Conservation (phyloP, 192 early-diverging fungal genomes). For the Gonapodya sp. region DNA sequence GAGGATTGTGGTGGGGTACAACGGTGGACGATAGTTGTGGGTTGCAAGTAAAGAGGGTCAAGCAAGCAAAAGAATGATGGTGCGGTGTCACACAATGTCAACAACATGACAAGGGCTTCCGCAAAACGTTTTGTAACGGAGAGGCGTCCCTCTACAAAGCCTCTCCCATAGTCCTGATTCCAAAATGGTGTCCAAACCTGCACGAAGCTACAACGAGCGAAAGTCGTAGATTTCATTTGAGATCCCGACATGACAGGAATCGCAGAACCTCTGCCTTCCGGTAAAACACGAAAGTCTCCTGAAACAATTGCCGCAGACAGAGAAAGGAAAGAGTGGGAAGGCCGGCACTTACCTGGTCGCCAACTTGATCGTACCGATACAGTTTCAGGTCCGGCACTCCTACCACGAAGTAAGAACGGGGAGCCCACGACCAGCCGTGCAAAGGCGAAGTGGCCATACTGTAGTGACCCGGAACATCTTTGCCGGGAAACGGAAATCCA, state of each 20-base stretch:
- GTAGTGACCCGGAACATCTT: neutral
- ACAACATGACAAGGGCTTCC: constrained; percentile 7
- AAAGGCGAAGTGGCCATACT: neutral
- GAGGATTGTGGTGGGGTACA: neutral
- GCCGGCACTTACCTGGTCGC: neutral
- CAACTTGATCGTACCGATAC: constrained; percentile 10
- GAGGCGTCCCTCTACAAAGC: no score
- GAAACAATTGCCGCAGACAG: constrained; percentile 1
- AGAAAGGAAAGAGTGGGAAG: neutral
- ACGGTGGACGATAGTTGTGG: neutral
- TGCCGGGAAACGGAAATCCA: neutral
- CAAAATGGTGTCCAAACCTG: no score
- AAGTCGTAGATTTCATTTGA: neutral
- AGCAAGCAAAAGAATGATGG: neutral
- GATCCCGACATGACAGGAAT: neutral
- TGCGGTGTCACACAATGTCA: neutral
- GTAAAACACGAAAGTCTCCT: neutral
- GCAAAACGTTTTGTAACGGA: no score
- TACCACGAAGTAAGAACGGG: constrained; percentile 10
- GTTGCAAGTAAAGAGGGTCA: neutral
- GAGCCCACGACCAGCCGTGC: neutral
- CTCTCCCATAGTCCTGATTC: no score
- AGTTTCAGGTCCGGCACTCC: constrained; percentile 15
- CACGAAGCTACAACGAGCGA: no score
- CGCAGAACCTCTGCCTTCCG: neutral